Conservation (phyloP, 805 yeast species). For the Saturnispora gosingensis region DNA sequence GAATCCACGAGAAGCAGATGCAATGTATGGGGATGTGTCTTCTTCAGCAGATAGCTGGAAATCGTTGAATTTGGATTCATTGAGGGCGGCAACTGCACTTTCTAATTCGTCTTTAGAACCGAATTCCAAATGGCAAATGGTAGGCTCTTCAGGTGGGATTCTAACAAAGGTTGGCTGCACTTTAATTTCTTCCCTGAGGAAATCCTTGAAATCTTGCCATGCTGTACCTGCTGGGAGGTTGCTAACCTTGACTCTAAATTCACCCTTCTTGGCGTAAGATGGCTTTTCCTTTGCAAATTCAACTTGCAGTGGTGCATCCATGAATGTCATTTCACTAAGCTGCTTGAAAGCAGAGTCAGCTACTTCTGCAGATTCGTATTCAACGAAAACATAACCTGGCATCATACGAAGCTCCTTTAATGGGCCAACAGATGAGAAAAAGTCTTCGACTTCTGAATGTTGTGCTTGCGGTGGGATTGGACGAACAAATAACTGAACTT, state of each 20-base stretch:
- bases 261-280: constrained; percentile 52
- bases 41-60: constrained; percentile 64
- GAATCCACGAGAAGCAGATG: constrained; percentile 39
- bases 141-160: constrained; percentile 37
- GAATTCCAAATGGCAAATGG: constrained; percentile 46
- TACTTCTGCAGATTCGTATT: constrained; percentile 57
- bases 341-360: constrained; percentile 43
- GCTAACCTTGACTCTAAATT: constrained; percentile 60
- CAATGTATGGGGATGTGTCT: constrained; percentile 54
- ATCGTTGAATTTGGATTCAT: constrained; percentile 59
- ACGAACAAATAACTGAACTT: constrained; percentile 31
- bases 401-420: constrained; percentile 58
- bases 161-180: constrained; percentile 55
- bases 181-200: constrained; percentile 67
- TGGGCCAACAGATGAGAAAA: constrained; percentile 58
- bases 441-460: constrained; percentile 53
- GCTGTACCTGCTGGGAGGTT: constrained; percentile 68
- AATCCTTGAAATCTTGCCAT: constrained; percentile 88
- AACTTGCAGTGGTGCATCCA: constrained; percentile 41
- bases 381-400: constrained; percentile 86
- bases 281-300: constrained; percentile 49
- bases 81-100: constrained; percentile 64
- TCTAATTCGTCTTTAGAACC: constrained; percentile 63
- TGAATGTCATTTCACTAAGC: constrained; percentile 37
- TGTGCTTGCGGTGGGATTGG: constrained; percentile 30